Evolutionary conservation across 2,329 filamentous ascomycete genomes (phyloP).

Genomic region (Cytospora mali): DNA sequence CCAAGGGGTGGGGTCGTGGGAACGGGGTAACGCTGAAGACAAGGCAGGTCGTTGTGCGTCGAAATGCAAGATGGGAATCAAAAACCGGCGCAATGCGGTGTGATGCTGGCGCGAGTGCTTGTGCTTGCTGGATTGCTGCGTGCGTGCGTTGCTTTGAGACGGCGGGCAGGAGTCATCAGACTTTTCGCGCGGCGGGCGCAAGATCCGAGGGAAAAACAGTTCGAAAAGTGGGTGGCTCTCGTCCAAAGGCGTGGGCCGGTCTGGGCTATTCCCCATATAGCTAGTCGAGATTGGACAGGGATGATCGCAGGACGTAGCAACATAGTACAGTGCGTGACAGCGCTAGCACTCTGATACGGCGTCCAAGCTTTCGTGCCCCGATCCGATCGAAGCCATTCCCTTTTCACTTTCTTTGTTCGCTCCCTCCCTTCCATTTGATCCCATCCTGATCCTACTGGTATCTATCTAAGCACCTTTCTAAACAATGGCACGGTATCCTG

Average conservation of each 20-base stretch:
- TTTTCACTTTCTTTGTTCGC: background rate
- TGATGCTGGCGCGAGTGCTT: slow-evolving; percentile 15
- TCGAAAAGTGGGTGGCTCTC: slow-evolving; percentile 8
- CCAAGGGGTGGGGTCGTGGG: slow-evolving; percentile 23
- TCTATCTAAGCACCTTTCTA: too few species aligned
- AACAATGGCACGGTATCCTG: too few species aligned
- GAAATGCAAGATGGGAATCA: slow-evolving; percentile 15
- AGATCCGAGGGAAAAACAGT: slow-evolving; percentile 12
- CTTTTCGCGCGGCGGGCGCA: slow-evolving; percentile 21
- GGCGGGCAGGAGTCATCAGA: slow-evolving; percentile 23
- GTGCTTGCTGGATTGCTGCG: background rate
- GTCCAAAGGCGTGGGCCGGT: background rate
- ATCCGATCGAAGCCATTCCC: background rate
- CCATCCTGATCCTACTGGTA: too few species aligned
- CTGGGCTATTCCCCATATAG: background rate
- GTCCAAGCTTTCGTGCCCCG: background rate
- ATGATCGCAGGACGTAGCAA: background rate
- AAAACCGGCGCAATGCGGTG: slow-evolving; percentile 15
- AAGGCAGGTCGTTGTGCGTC: slow-evolving; percentile 13
- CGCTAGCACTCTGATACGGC: background rate
- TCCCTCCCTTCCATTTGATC: background rate
- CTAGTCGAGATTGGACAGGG: background rate
- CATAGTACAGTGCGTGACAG: background rate
- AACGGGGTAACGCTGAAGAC: slow-evolving; percentile 9
- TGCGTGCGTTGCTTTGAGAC: slow-evolving; percentile 18